Evolutionary conservation across 2,329 filamentous ascomycete genomes (phyloP).

Genomic region (Aureobasidium pullulans): DNA sequence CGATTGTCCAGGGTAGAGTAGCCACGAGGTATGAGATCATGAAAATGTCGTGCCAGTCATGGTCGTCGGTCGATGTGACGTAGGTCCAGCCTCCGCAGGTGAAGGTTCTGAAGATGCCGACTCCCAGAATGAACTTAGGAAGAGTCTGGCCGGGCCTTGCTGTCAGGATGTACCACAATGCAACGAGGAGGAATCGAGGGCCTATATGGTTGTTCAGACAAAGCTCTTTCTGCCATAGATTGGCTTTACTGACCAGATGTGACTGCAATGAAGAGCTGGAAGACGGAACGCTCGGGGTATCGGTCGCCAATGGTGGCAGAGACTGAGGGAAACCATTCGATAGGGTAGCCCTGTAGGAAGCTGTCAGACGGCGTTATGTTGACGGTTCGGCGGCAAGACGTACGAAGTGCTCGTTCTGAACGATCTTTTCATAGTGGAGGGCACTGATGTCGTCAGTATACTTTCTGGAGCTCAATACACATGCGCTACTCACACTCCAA

Average conservation of each 20-base stretch:
- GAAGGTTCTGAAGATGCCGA: slow-evolving; percentile 79
- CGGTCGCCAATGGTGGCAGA: slow-evolving; percentile 95
- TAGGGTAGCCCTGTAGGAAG: slow-evolving; percentile 52
- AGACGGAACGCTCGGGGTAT: slow-evolving; percentile 93
- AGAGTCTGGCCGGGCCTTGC: slow-evolving; percentile 65
- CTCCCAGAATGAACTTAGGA: slow-evolving; percentile 71
- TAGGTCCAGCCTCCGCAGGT: slow-evolving; percentile 98
- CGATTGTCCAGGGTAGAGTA: slow-evolving; percentile 89
- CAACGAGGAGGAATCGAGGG: slow-evolving; percentile 83
- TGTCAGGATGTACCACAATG: slow-evolving; percentile 85
- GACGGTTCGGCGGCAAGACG: slow-evolving; percentile 20
- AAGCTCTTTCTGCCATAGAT: neutral
- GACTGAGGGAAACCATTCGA: slow-evolving; percentile 35
- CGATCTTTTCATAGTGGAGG: slow-evolving; percentile 94
- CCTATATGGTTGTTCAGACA: slow-evolving; percentile 41
- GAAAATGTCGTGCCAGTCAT: slow-evolving; percentile 97
- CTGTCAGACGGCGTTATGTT: slow-evolving; percentile 5
- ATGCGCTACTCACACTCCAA: slow-evolving; percentile 48
- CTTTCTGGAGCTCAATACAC: neutral
- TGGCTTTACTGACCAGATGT: slow-evolving; percentile 59
- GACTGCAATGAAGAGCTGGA: slow-evolving; percentile 94
- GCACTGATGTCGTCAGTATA: slow-evolving; percentile 36
- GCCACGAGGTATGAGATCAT: slow-evolving; percentile 98
- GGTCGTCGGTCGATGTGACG: slow-evolving; percentile 94
- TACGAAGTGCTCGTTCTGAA: slow-evolving; percentile 86